Base-by-base conservation (phyloP, 1,139 yeast species). In the Yamadazyma dushanensis region DNA sequence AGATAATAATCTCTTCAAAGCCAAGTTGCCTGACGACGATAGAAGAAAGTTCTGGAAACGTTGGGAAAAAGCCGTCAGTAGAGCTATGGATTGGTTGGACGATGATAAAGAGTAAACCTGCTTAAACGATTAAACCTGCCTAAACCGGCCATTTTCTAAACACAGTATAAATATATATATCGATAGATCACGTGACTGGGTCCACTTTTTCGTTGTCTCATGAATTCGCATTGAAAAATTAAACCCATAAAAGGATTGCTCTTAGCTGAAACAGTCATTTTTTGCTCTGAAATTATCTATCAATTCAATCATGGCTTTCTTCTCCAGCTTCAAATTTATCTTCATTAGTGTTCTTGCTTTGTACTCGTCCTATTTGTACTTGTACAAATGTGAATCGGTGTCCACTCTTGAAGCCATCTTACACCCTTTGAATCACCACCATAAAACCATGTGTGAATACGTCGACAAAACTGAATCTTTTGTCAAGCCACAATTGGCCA, bases 1-100 rank as follows among this genome's bases (percentile, higher is more conserved):
- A 21, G 60, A 51, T 16, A 59, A 61, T 39, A 72, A 73, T 50
- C 38, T 46, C 23, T 87, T 85, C 61, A 59, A 51, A 34, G 86
- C 95, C 24, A 56, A 70, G 47, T 73, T 83, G 46, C 67, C 76
- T 7, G 83, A 78, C 47, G 70, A 65, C 15, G 78, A 76, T 35
- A 72, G 95, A 56, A 75, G 85, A 56, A 67, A 66, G 45, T 70
- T 67, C 50, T 84, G 92, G 87, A 70, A 65, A 43, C 66, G 83
- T 49, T 88, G 96, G 96, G 88, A 85, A 56, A 74, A 76, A 33
- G 96, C 95, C 7, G 76, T 88, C 23, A 79, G 76, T 47, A 76
- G 92, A 54, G 83, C 95, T 21, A 73, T 65, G 46, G 89, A 87
- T 35, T 88, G 96, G 96, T 65, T 83, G 42, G 75, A 70, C 20